Percentiles rank a stretch among this genome's conserved stretches.
phyloP scores from a whole-genome alignment of 306 rosid species.

The Amphicarpaea edgeworthii region DNA sequence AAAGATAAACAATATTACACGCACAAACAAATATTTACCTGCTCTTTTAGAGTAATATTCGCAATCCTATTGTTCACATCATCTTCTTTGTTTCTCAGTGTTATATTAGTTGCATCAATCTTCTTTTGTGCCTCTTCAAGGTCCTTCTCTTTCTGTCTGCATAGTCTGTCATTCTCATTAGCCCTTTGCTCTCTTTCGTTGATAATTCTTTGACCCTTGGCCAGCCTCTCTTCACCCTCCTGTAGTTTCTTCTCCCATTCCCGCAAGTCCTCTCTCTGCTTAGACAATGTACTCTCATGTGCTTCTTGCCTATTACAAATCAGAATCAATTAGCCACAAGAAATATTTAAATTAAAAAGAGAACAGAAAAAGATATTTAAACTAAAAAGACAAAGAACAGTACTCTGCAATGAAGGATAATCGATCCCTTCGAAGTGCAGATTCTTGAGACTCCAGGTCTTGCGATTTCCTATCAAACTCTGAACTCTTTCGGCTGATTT shows the following conservation, averaged over 20 bases:
- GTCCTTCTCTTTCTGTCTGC: conserved; percentile 86
- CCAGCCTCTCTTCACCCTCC: conserved; percentile 94
- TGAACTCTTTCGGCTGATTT: conserved; percentile 78
- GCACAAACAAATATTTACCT: conserved; percentile 57
- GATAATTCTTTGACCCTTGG: conserved; percentile 80
- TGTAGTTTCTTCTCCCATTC: conserved; percentile 96
- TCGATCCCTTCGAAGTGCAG: conserved; percentile 72
- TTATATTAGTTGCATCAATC: conserved; percentile 67
- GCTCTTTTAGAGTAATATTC: conserved; percentile 71
- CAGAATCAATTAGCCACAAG: conserved; percentile 30
- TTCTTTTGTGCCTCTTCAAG: conserved; percentile 85
- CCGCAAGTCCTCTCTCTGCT: conserved; percentile 85
- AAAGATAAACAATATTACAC: conserved; percentile 11
- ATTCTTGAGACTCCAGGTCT: conserved; percentile 82
- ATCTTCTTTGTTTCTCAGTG: conserved; percentile 80
- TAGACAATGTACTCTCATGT: conserved; percentile 68
- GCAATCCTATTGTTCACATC: conserved; percentile 76
- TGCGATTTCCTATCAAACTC: conserved; percentile 82
- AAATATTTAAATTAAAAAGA: conserved; percentile 5
- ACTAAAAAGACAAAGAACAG: conserved; percentile 29
- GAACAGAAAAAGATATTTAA: not conserved
- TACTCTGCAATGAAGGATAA: conserved; percentile 85
- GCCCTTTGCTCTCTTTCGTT: conserved; percentile 96
- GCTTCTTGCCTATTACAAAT: conserved; percentile 71
- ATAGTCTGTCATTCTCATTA: conserved; percentile 76